Evolutionary conservation across 2,329 filamentous ascomycete genomes (phyloP).

Genomic region (Fusarium luffae): DNA sequence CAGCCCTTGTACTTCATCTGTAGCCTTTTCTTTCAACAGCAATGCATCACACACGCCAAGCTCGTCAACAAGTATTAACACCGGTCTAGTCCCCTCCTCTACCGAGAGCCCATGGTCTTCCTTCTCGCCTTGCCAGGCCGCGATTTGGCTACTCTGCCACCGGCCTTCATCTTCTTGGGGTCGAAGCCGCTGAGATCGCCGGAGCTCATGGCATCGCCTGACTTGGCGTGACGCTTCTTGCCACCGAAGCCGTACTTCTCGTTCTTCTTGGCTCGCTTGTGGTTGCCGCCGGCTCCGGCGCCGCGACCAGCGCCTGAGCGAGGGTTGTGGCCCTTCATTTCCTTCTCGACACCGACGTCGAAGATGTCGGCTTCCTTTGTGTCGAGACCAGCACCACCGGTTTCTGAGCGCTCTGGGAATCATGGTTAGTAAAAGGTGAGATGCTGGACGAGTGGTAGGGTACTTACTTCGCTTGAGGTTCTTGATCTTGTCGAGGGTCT

Average conservation of each 20-base stretch:
- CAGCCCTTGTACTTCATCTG: conserved; percentile 41
- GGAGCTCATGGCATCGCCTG: conserved; percentile 85
- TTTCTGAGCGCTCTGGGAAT: conserved; percentile 84
- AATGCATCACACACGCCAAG: conserved; percentile 25
- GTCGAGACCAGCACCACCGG: conserved; percentile 66
- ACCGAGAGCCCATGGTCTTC: conserved; percentile 54
- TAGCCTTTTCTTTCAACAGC: conserved; percentile 39
- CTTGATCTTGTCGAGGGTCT: conserved; percentile 96
- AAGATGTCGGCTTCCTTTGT: conserved; percentile 88
- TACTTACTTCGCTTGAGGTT: conserved; percentile 91
- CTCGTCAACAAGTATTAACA: conserved; percentile 11
- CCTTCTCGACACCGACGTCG: conserved; percentile 84
- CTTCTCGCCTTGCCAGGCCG: conserved; percentile 64
- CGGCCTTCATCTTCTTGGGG: conserved; percentile 82
- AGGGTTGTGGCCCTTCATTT: conserved; percentile 59
- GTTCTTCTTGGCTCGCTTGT: conserved; percentile 93
- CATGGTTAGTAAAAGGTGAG: conserved; percentile 40
- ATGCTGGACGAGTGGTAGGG: background rate
- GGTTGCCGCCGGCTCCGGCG: conserved; percentile 60
- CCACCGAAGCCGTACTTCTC: conserved; percentile 95
- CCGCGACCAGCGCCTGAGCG: conserved; percentile 54
- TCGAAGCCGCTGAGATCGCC: conserved; percentile 85
- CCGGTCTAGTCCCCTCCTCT: conserved; percentile 2
- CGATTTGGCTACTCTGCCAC: conserved; percentile 54
- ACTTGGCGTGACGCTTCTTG: conserved; percentile 93